Conservation (phyloP, 768 basidiomycete species). For the Lactarius trivialis region DNA sequence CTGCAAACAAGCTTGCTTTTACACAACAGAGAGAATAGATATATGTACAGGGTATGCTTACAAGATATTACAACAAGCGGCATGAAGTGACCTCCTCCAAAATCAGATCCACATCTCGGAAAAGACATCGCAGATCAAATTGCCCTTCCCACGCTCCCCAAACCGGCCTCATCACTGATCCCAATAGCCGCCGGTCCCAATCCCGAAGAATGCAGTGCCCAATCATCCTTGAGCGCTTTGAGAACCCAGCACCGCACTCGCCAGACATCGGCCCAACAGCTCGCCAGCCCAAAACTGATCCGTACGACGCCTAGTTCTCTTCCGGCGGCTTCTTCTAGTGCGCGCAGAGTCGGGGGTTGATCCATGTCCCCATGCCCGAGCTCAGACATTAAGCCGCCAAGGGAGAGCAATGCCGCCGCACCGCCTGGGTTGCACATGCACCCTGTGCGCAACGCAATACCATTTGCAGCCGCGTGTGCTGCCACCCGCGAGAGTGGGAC, state of each 20-base stretch:
- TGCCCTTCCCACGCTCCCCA: constrained; percentile 5
- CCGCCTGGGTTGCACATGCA: constrained; percentile 89
- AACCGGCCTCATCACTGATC: background rate
- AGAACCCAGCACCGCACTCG: constrained; percentile 30
- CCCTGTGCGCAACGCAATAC: constrained; percentile 71
- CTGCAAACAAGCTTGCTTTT: background rate
- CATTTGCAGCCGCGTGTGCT: constrained; percentile 49
- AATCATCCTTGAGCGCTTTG: constrained; percentile 11
- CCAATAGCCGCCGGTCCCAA: background rate
- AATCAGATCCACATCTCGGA: background rate
- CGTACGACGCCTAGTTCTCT: constrained; percentile 69
- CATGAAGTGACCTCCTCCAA: background rate
- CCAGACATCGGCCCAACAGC: constrained; percentile 65
- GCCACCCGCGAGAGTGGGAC: constrained; percentile 41
- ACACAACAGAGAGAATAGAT: background rate
- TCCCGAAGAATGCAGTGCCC: background rate
- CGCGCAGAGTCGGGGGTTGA: constrained; percentile 33
- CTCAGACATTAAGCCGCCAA: constrained; percentile 55
- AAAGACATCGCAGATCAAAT: constrained; percentile 5
- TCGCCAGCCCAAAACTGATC: constrained; percentile 73
- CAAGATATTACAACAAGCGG: background rate
- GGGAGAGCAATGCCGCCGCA: constrained; percentile 62
- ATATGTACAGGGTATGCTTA: background rate
- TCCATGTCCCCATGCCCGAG: constrained; percentile 51
- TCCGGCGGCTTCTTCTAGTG: constrained; percentile 55